A percentile compares a stretch with the other conserved stretches of the same genome.
These are phyloP conservation scores for Kuraishia floccosa DNA, from an alignment of 805 yeast species.

Conservation along the genomic window DNA sequence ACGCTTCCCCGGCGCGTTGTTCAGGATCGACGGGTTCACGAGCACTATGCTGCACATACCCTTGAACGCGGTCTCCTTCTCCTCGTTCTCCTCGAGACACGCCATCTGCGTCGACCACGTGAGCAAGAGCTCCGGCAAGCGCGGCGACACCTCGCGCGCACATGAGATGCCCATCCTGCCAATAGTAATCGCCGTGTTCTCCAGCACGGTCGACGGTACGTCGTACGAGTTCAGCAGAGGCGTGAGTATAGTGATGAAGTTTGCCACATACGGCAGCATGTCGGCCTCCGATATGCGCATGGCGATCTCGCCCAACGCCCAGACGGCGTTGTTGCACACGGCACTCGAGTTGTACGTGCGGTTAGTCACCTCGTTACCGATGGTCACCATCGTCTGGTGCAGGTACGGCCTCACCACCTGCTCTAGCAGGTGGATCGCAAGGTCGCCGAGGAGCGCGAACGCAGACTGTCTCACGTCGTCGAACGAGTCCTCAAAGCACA, in stretches of 20 bases:
- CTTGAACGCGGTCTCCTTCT: constrained; percentile 75
- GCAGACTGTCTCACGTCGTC: constrained; percentile 92
- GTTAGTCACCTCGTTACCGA: constrained; percentile 57
- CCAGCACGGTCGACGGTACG: constrained; percentile 55
- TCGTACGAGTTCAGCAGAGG: constrained; percentile 45
- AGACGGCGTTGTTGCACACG: constrained; percentile 79
- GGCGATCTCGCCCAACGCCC: constrained; percentile 88
- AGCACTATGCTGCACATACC: constrained; percentile 71
- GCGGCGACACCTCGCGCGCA: constrained; percentile 48
- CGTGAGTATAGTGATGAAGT: constrained; percentile 43
- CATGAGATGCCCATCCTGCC: constrained; percentile 70
- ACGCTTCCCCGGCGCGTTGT: constrained; percentile 29
- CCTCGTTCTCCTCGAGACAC: constrained; percentile 67
- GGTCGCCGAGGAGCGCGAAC: constrained; percentile 83
- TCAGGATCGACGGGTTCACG: constrained; percentile 54
- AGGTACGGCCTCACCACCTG: constrained; percentile 33
- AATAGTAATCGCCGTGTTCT: constrained; percentile 81
- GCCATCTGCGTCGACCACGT: constrained; percentile 66
- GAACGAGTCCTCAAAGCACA: constrained; percentile 62
- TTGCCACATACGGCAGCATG: constrained; percentile 39
- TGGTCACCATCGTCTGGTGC: constrained; percentile 46
- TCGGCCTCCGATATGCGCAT: constrained; percentile 38
- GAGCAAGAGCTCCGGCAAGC: constrained; percentile 42
- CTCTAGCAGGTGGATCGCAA: constrained; percentile 50
- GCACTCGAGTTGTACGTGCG: constrained; percentile 40